Evolutionary conservation across 768 basidiomycete genomes (phyloP).

Genomic region (Lentinula sp.): DNA sequence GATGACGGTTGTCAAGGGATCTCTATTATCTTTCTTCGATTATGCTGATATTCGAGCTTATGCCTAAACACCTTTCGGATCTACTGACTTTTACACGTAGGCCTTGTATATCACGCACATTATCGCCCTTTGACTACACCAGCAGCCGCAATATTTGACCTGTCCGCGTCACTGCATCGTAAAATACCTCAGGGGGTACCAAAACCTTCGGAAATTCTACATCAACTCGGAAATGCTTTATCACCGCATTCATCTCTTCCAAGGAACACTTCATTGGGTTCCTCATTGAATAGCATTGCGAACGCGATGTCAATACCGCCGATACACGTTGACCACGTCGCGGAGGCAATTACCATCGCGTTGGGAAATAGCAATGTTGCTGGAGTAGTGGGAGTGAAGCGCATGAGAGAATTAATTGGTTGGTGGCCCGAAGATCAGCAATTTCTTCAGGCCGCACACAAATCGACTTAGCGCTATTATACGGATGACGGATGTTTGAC

Average conservation of each 20-base stretch:
- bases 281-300: conserved; percentile 60
- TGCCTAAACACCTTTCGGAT: conserved; percentile 8
- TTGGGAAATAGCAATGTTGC: conserved; percentile 45
- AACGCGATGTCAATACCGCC: conserved; percentile 82
- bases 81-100: conserved; percentile 31
- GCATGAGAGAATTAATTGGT: conserved; percentile 74
- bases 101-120: conserved; percentile 95
- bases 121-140: conserved; percentile 85
- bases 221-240: conserved; percentile 37
- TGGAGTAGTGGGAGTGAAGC: conserved; percentile 63
- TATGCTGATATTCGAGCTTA: too few relatives aligned
- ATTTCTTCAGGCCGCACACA: not conserved
- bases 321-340: conserved; percentile 94
- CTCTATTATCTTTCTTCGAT: too few relatives aligned
- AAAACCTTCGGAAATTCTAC: conserved; percentile 61
- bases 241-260: not conserved
- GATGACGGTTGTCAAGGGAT: too few relatives aligned
- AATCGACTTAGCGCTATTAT: not conserved
- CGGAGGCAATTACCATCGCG: conserved; percentile 68
- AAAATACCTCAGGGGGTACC: conserved; percentile 51
- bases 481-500: too few relatives aligned
- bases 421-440: conserved; percentile 31
- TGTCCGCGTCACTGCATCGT: conserved; percentile 69
- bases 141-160: conserved; percentile 75
- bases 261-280: conserved; percentile 17